Evolutionary conservation across 176 grass and related monocot species (phyloP).

Genomic region (Carex pumila): DNA sequence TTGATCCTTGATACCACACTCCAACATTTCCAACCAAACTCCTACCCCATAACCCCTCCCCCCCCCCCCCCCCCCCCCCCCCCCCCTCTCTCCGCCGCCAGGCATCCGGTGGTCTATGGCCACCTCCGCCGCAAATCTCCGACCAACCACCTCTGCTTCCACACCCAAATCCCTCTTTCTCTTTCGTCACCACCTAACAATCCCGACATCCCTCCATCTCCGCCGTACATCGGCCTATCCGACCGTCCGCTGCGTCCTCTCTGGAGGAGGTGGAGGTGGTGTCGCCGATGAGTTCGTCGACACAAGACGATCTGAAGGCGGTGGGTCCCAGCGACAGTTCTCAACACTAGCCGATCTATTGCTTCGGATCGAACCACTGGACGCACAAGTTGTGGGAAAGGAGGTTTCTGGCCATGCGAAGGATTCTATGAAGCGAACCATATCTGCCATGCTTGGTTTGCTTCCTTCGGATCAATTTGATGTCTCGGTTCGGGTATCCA

Average conservation of each 20-base stretch:
- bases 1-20: neutral
- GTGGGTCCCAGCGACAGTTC: conserved; percentile 10
- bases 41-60: no score
- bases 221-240: neutral
- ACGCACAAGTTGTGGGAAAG: conserved; percentile 21
- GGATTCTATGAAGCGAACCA: conserved; percentile 35
- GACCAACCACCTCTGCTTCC: neutral
- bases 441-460: conserved; percentile 39
- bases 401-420: conserved; percentile 27
- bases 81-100: neutral
- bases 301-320: neutral
- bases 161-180: conserved; percentile 4
- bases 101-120: neutral
- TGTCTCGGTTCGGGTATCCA: conserved; percentile 18
- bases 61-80: neutral
- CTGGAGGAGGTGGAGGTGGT: conserved; percentile 15
- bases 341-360: conserved; percentile 20
- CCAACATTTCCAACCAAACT: neutral
- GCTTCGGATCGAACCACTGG: conserved; percentile 32
- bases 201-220: neutral
- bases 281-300: conserved; percentile 29
- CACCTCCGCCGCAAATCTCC: neutral
- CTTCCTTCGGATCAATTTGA: conserved; percentile 38
- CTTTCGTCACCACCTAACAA: neutral
- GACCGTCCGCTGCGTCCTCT: conserved; percentile 14